Percentiles rank a stretch among this genome's conserved stretches.
Conservation (phyloP, 129 eudicot species). For the Dittrichia graveolens region DNA sequence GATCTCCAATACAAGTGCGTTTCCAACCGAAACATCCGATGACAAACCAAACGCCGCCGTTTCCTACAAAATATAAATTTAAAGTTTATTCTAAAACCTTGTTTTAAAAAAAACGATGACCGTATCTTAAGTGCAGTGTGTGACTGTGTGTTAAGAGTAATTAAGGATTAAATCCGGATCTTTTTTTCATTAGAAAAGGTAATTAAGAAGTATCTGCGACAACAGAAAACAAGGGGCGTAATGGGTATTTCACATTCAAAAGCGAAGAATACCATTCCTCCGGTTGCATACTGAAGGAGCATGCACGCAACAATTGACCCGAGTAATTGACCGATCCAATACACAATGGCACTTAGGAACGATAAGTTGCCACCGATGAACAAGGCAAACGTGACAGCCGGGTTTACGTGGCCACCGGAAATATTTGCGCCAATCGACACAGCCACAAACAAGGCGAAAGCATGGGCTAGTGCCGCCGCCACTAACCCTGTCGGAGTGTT, state of each 20-base stretch:
- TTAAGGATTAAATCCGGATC: too few species aligned
- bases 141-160: too few species aligned
- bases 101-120: too few species aligned
- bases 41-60: slow-evolving; percentile 58
- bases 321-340: slow-evolving; percentile 67
- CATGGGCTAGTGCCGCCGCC: slow-evolving; percentile 65
- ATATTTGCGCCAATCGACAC: slow-evolving; percentile 69
- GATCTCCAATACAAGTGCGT: slow-evolving; percentile 66
- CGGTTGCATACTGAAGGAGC: slow-evolving; percentile 69
- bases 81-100: too few species aligned
- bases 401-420: slow-evolving; percentile 80
- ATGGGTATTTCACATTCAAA: too few species aligned
- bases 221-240: too few species aligned
- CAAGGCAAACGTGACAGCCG: slow-evolving; percentile 74
- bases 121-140: too few species aligned
- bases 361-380: slow-evolving; percentile 76
- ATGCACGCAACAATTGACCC: slow-evolving; percentile 73
- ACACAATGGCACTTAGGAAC: slow-evolving; percentile 52
- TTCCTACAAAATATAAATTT: slow-evolving; percentile 42
- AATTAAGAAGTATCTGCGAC: too few species aligned
- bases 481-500: slow-evolving; percentile 57
- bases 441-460: slow-evolving; percentile 67
- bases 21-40: slow-evolving; percentile 52
- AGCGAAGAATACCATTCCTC: slow-evolving; percentile 54
- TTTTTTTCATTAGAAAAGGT: too few species aligned